phyloP scores from a whole-genome alignment of 106 monocot species.

The Allium sativum region DNA sequence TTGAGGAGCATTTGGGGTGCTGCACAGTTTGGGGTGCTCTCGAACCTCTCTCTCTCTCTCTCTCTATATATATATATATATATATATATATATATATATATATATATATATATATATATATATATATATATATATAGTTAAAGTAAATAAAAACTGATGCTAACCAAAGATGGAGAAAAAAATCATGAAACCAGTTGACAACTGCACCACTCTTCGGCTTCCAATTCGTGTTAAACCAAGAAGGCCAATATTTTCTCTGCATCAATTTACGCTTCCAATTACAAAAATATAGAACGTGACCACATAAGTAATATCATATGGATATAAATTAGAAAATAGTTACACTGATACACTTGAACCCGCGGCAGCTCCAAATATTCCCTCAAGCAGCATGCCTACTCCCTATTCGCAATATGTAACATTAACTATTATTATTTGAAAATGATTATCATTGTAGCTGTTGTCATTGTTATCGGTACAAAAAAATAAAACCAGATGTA shows the following conservation, averaged over 20 bases:
- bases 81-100: too few relatives aligned
- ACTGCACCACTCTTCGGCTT: slow-evolving; percentile 70
- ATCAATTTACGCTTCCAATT: neutral
- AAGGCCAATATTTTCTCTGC: slow-evolving; percentile 81
- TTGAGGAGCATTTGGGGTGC: too few relatives aligned
- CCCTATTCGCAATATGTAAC: slow-evolving; percentile 30
- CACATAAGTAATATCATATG: too few relatives aligned
- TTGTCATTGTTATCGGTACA: too few relatives aligned
- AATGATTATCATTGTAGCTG: too few relatives aligned
- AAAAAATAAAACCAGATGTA: neutral
- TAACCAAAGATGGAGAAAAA: slow-evolving; percentile 87
- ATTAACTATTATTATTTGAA: neutral
- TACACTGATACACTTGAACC: slow-evolving; percentile 85
- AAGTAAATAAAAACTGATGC: slow-evolving; percentile 2
- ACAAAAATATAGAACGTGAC: too few relatives aligned
- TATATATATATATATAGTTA: too few relatives aligned
- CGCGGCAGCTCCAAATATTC: slow-evolving; percentile 54
- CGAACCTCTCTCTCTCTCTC: too few relatives aligned
- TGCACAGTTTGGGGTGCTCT: too few relatives aligned
- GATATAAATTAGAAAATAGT: slow-evolving; percentile 7
- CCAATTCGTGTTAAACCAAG: slow-evolving; percentile 67
- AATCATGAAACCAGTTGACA: slow-evolving; percentile 82
- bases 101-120: too few relatives aligned
- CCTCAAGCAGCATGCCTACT: slow-evolving; percentile 74
- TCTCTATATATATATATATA: too few relatives aligned